Percentiles rank a stretch among this genome's conserved stretches.
These are phyloP conservation scores for Vitis hybrid DNA, from an alignment of 177 flowering plant genomes.

Conservation along the genomic window DNA sequence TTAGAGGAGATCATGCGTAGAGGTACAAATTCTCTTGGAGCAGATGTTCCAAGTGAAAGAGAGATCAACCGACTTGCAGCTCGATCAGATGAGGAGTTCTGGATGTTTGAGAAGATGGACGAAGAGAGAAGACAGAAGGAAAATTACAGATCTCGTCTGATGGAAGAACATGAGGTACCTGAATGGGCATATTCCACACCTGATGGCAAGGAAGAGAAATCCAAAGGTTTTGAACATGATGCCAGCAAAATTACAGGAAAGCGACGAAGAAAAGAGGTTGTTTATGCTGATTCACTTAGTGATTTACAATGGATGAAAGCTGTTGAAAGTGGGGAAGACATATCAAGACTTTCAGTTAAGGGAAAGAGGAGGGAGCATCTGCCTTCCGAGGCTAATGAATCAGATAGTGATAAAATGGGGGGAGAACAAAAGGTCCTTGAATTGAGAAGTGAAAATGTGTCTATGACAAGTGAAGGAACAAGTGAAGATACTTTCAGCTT, in stretches of 20 bases:
- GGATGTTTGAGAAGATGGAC: conserved; percentile 97
- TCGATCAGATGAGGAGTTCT: conserved; percentile 83
- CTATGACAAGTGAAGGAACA: conserved; percentile 46
- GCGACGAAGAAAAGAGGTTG: conserved; percentile 72
- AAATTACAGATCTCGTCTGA: conserved; percentile 80
- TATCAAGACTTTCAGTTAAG: conserved; percentile 30
- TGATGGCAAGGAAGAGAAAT: conserved; percentile 32
- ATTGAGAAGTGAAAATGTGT: conserved; percentile 34
- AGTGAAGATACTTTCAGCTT: conserved; percentile 39
- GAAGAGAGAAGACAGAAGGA: conserved; percentile 85
- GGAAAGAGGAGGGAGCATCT: conserved; percentile 35
- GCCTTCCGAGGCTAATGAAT: conserved; percentile 27
- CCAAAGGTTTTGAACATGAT: conserved; percentile 36
- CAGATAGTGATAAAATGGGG: conserved; percentile 19
- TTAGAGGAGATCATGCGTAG: conserved; percentile 90
- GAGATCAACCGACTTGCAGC: conserved; percentile 97
- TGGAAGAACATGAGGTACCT: conserved; percentile 97
- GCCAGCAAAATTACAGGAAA: conserved; percentile 55
- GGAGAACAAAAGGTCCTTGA: conserved; percentile 28
- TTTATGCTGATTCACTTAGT: conserved; percentile 76
- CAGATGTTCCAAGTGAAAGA: conserved; percentile 96
- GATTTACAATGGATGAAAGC: conserved; percentile 88
- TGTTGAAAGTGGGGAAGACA: conserved; percentile 74
- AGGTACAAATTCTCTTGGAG: conserved; percentile 88
- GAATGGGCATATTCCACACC: conserved; percentile 79